phyloP scores from a whole-genome alignment of 163 green algal genomes.

The Prototheca wickerhamii region DNA sequence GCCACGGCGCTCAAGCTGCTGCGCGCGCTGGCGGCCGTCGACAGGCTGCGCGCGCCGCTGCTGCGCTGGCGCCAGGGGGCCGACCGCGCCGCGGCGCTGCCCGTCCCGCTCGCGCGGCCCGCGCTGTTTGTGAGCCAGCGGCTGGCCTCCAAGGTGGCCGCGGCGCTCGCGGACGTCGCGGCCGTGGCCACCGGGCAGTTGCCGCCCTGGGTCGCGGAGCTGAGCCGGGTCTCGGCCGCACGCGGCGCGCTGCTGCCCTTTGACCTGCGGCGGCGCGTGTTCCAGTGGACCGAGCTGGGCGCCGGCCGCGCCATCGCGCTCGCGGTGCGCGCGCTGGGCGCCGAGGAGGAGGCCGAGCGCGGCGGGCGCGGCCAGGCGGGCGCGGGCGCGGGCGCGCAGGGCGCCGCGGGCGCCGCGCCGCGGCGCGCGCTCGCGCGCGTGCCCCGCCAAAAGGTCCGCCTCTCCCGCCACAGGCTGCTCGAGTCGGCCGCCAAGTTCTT shows the following conservation, averaged over 20 bases:
- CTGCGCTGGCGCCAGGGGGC: not conserved
- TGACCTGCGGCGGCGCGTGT: conserved; percentile 72
- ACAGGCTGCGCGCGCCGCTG: conserved; percentile 2
- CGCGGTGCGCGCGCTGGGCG: not conserved
- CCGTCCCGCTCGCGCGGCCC: no score
- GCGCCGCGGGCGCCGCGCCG: not conserved
- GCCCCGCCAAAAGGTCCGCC: conserved; percentile 47
- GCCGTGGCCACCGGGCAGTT: not conserved
- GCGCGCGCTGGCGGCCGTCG: not conserved
- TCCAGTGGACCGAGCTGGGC: conserved; percentile 83
- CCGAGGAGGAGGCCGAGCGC: not conserved
- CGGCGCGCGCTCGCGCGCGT: not conserved
- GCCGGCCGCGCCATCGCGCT: conserved; percentile 60
- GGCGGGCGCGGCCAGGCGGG: not conserved
- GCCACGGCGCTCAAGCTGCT: not conserved
- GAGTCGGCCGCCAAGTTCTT: conserved; percentile 84
- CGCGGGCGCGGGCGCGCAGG: not conserved
- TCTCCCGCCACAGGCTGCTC: conserved; percentile 76
- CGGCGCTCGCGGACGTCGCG: conserved; percentile 13
- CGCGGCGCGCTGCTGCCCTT: conserved; percentile 86
- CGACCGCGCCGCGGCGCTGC: not conserved
- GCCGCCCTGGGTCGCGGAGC: conserved; percentile 12
- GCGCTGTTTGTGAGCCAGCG: no score
- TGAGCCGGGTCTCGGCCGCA: not conserved
- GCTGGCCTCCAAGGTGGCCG: conserved; percentile 26